Evolutionary conservation across 345 rosid genomes (phyloP), one percentile per base, ranked within the genome.

Genomic region (Eucalyptus grandis): DNA sequence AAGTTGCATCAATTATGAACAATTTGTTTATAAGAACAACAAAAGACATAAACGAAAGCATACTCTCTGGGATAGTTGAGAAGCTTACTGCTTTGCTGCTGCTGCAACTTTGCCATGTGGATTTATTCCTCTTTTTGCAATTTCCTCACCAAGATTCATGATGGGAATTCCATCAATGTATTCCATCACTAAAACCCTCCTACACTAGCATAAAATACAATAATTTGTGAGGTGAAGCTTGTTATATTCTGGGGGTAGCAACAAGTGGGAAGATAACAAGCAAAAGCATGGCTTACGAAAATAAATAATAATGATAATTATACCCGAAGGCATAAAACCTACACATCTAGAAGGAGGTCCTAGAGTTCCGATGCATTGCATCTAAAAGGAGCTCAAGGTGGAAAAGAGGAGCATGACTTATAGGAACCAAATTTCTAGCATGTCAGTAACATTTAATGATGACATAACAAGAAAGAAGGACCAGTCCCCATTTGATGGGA

Each of bases 71-170:
- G 93, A 92, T 90, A 89, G 92, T 94, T 89, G 58, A 92, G 93
- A 92, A 90, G 93, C 99, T 96, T 97, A 97, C 99, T 91, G 96
- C 94, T 98, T 98, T 91, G 99, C 99, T 89, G 95, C 94, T 91
- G 93, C 94, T 86, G 99, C 99, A 91, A 96, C 89, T 96, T 94
- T 96, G 90, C 98, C 94, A 90, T 91, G 90, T 14, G 98, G 99
- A 92, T 96, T 93, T 77, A 97, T 97, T 93, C 99, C 98, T 94
- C 99, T 96, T 93, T 93, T 97, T 86, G 95, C 96, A 91, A 98
- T 95, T 93, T 96, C 98, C 91, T 96, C 95, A 89, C 97, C 96
- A 86, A 98, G 97, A 90, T 95, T 96, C 91, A 96, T 94, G 90
- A 98, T 98, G 46, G 99, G 99, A 90, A 95, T 93, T 62, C 99